Evolutionary conservation across 2,329 filamentous ascomycete genomes (phyloP).

Genomic region (Pseudogymnoascus sp.): DNA sequence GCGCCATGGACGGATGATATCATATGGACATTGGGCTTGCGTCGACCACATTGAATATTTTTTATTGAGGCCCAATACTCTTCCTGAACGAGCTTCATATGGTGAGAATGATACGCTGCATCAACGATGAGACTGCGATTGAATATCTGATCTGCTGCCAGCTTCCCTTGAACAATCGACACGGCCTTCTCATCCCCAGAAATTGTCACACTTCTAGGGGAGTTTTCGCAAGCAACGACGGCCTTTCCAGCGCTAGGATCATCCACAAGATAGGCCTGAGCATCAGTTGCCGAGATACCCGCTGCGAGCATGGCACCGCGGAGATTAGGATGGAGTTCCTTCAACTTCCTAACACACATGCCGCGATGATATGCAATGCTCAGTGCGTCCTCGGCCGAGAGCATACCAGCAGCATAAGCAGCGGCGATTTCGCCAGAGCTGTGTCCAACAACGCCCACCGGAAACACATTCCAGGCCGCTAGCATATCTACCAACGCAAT

Average conservation of each 20-base stretch:
- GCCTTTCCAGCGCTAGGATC: slow-evolving; percentile 8
- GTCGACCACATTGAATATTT: not conserved
- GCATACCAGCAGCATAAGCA: slow-evolving; percentile 33
- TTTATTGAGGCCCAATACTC: slow-evolving; percentile 16
- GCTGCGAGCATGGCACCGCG: slow-evolving; percentile 48
- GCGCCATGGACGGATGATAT: slow-evolving; percentile 12
- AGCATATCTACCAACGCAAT: slow-evolving; percentile 38
- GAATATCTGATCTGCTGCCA: slow-evolving; percentile 16
- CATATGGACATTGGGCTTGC: not conserved
- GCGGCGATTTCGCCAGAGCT: slow-evolving; percentile 39
- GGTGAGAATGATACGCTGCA: slow-evolving; percentile 26
- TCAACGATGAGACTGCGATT: slow-evolving; percentile 18
- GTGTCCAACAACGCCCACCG: slow-evolving; percentile 35
- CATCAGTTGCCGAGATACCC: slow-evolving; percentile 23
- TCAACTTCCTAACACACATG: slow-evolving; percentile 22
- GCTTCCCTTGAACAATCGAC: slow-evolving; percentile 7
- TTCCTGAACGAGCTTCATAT: slow-evolving; percentile 25
- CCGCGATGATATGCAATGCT: slow-evolving; percentile 37
- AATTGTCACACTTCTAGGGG: slow-evolving; percentile 15
- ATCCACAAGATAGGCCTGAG: not conserved
- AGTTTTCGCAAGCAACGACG: slow-evolving; percentile 29
- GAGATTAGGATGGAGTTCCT: slow-evolving; percentile 9
- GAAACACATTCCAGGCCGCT: slow-evolving; percentile 31
- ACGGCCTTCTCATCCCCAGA: slow-evolving; percentile 16
- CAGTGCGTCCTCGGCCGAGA: slow-evolving; percentile 28